Conservation (phyloP, 1,284 basidiomycete species). For the Trametes hirsuta region DNA sequence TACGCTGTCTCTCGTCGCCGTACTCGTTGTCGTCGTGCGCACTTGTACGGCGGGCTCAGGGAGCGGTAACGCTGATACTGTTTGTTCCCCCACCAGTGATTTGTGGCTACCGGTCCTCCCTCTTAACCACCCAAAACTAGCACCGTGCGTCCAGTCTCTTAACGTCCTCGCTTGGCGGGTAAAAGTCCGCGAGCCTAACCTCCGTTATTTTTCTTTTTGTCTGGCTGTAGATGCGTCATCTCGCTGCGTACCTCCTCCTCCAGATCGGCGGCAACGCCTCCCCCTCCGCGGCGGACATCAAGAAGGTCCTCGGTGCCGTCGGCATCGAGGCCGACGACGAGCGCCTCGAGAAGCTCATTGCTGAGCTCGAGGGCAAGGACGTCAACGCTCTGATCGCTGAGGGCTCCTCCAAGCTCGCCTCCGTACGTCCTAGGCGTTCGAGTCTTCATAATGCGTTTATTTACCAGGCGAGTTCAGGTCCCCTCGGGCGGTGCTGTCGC, state of each 20-base stretch:
- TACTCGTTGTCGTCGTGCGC: neutral
- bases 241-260: constrained; percentile 98
- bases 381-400: constrained; percentile 92
- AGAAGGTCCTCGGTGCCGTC: constrained; percentile 85
- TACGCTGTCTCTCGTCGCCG: constrained; percentile 11
- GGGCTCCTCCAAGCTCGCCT: constrained; percentile 92
- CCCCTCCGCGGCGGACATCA: constrained; percentile 90
- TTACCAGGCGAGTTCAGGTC: constrained; percentile 48
- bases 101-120: constrained; percentile 78
- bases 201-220: constrained; percentile 13
- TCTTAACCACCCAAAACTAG: constrained; percentile 39
- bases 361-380: constrained; percentile 94
- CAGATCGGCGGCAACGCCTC: constrained; percentile 91
- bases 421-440: constrained; percentile 59
- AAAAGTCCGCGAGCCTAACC: constrained; percentile 13
- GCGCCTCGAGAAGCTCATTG: constrained; percentile 85
- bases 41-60: neutral
- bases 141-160: constrained; percentile 44
- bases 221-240: constrained; percentile 82
- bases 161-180: neutral
- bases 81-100: constrained; percentile 58
- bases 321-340: constrained; percentile 90
- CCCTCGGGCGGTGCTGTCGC: constrained; percentile 80
- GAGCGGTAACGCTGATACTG: neutral
- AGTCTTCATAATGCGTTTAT: constrained; percentile 35